A percentile compares a stretch with the other conserved stretches of the same genome.
These are phyloP conservation scores for Fusarium chuoi DNA, from an alignment of 2,329 filamentous ascomycete genomes.

Conservation along the genomic window DNA sequence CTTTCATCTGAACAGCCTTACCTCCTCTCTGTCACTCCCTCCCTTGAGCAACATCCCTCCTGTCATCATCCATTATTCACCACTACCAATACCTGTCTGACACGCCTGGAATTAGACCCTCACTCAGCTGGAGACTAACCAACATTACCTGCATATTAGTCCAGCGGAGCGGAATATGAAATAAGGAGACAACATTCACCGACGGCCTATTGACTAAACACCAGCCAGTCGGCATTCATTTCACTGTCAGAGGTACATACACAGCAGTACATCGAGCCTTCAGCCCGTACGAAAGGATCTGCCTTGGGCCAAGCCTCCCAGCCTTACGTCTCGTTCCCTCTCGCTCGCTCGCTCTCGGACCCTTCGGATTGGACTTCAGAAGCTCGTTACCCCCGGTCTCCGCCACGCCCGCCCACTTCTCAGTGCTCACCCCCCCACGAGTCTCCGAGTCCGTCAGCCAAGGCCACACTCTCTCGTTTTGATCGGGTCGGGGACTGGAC, in stretches of 20 bases:
- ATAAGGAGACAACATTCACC: conserved; percentile 27
- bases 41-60: conserved; percentile 2
- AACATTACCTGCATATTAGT: conserved; percentile 22
- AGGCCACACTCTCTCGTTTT: conserved; percentile 34
- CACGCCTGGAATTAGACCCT: conserved; percentile 27
- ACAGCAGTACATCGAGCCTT: neutral
- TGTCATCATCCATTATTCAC: conserved; percentile 13
- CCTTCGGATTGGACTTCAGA: conserved; percentile 30
- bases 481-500: conserved; percentile 38
- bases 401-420: conserved; percentile 32
- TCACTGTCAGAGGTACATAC: neutral
- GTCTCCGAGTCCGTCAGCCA: conserved; percentile 32
- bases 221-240: conserved; percentile 8
- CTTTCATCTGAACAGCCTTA: neutral
- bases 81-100: conserved; percentile 21
- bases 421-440: conserved; percentile 32
- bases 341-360: conserved; percentile 30
- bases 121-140: conserved; percentile 28
- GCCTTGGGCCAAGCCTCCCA: conserved; percentile 22
- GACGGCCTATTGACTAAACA: conserved; percentile 24
- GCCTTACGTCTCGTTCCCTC: conserved; percentile 25
- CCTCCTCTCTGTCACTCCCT: conserved; percentile 14
- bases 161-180: conserved; percentile 9
- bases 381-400: conserved; percentile 25
- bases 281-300: neutral